Percentiles rank a stretch among this genome's conserved stretches.
Evolutionary conservation across 495 filamentous ascomycete genomes (phyloP).

Genomic region (Xylaria castorea): DNA sequence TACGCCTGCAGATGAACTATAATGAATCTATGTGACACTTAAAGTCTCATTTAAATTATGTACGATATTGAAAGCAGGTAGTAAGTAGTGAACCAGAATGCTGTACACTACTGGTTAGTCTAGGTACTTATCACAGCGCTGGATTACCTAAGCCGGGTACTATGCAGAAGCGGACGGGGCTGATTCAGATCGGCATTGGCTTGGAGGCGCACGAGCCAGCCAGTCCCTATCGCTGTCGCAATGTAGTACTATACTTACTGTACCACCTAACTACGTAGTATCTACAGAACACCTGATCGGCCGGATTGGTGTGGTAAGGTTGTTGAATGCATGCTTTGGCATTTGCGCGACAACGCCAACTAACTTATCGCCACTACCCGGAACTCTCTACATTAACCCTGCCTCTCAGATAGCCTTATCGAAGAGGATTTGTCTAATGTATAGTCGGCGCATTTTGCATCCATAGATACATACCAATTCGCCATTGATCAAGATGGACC

Average conservation of each 20-base stretch:
- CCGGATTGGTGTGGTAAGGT: not conserved
- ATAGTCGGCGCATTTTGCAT: not conserved
- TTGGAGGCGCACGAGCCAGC: constrained; percentile 1
- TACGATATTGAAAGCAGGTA: not conserved
- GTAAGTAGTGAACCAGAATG: not conserved
- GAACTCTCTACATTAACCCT: not conserved
- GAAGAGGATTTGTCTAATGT: not conserved
- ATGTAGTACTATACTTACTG: not conserved
- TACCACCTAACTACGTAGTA: not conserved
- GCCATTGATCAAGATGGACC: constrained; percentile 32
- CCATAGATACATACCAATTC: constrained; percentile 10
- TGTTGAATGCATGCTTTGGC: constrained; percentile 6
- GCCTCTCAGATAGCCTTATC: not conserved
- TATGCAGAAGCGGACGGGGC: not conserved
- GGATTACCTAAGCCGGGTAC: not conserved
- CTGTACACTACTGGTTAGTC: too few species aligned
- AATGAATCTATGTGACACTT: too few species aligned
- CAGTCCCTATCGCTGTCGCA: not conserved
- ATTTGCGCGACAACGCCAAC: constrained; percentile 17
- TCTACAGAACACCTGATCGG: not conserved
- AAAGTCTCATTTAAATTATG: too few species aligned
- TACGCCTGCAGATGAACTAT: too few species aligned
- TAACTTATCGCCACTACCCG: not conserved
- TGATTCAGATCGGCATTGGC: not conserved
- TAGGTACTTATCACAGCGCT: not conserved